Evolutionary conservation across 1,284 basidiomycete species (phyloP).

Genomic region (Rhodotorula sp.): DNA sequence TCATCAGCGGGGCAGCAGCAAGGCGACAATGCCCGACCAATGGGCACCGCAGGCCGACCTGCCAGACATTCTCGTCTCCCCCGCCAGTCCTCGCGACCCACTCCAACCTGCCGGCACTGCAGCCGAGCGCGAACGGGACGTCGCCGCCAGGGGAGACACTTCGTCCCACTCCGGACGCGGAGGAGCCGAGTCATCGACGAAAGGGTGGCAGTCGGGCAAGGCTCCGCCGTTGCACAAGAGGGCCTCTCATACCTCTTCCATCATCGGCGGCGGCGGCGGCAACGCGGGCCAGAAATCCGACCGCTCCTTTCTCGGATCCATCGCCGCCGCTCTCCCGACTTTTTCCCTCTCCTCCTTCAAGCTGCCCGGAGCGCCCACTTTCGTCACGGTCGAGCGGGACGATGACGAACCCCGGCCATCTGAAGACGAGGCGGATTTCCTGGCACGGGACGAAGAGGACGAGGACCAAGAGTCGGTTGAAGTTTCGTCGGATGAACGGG

Average conservation of each 20-base stretch:
- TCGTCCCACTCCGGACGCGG: not conserved
- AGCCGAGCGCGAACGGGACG: not conserved
- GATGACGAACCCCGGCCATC: no score
- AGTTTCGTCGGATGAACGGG: not conserved
- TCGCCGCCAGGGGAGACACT: not conserved
- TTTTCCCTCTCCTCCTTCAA: not conserved
- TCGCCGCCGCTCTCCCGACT: constrained; percentile 8
- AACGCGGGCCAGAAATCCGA: not conserved
- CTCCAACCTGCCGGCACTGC: not conserved
- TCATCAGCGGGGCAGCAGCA: not conserved
- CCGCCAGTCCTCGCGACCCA: constrained; percentile 7
- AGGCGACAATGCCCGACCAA: not conserved
- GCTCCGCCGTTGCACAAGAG: not conserved
- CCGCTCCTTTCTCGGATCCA: constrained; percentile 6
- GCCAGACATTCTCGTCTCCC: constrained; percentile 11
- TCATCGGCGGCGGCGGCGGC: not conserved
- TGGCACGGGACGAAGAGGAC: not conserved
- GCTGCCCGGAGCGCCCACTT: constrained; percentile 9
- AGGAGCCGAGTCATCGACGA: not conserved
- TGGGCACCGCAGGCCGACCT: not conserved
- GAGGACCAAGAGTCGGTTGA: not conserved
- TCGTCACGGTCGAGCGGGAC: not conserved
- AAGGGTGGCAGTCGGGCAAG: not conserved
- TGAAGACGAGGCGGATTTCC: not conserved
- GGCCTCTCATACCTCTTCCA: not conserved